Evolutionary conservation across 2,329 filamentous ascomycete species (phyloP), one percentile per base, ranked within the genome.

Genomic region (Teratosphaeria zuluensis): DNA sequence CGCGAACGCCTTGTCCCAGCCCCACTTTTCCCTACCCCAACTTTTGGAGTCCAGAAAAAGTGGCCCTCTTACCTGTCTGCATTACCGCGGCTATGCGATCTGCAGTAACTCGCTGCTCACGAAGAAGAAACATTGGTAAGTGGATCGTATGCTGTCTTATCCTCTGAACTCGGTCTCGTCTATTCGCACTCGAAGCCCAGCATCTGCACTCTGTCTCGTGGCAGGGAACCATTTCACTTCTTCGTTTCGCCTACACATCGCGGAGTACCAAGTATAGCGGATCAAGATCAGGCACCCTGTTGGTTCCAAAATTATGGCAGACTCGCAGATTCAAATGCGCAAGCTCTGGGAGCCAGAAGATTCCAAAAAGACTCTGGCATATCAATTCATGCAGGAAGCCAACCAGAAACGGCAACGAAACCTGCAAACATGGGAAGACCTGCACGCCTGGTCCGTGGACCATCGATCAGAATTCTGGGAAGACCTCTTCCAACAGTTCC

Each of bases 391-490:
- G 78, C 80, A 87, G 65, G 73, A 77, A 9, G 73, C 86, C 30
- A 90, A 92, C 71, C 69, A 73, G 32, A 81, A 80, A 54, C 75
- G 83, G 58, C 75, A 76, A 3, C 70, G 86, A 4, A 72, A 78
- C 16, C 76, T 92, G 61, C 63, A 88, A 81, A 84, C 80, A 2
- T 94, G 87, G 70, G 73, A 81, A 56, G 85, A 90, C 16, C 76
- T 95, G 6, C 86, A 91, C 69, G 72, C 79, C 58, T 94, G 83
- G 78, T 90, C 88, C 28, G 78, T 86, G 61, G 72, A 78, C 16
- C 76, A 82, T 35, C 83, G 85, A 38, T 72, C 78, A 9, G 78
- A 82, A 53, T 92, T 92, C 74, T 91, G 83, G 78, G 76, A 77
- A 6, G 80, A 84, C 61, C 72, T 86, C 54, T 89, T 88, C 75